These are phyloP conservation scores for Cotoneaster glaucophyllus DNA, from an alignment of 306 rosid species.

Conservation along the genomic window DNA sequence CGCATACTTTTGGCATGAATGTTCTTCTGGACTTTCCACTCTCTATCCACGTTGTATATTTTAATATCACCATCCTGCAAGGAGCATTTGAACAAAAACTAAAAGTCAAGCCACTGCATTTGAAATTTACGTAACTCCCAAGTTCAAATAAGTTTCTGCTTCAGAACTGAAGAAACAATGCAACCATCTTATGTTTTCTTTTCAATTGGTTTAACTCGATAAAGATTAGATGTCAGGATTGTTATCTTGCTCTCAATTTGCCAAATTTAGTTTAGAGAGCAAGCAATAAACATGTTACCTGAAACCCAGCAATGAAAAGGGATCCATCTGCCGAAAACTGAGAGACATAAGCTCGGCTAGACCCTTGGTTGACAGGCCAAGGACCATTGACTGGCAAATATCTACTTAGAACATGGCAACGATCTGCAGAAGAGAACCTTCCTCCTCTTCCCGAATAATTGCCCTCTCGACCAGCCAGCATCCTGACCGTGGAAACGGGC, in stretches of 20 bases:
- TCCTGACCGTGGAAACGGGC: conserved; percentile 76
- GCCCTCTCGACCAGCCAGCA: conserved; percentile 86
- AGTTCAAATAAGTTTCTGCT: not conserved
- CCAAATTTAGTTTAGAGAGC: not conserved
- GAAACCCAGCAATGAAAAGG: conserved; percentile 80
- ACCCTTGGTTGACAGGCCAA: conserved; percentile 64
- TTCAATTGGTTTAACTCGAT: not conserved
- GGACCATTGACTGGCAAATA: conserved; percentile 92
- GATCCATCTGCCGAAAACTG: conserved; percentile 95
- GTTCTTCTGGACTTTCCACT: conserved; percentile 81
- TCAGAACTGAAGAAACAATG: not conserved
- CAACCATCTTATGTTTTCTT: not conserved
- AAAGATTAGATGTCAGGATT: not conserved
- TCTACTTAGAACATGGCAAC: conserved; percentile 82
- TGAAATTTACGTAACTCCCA: not conserved
- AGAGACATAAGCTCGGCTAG: conserved; percentile 77
- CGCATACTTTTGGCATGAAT: conserved; percentile 68
- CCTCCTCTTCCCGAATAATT: conserved; percentile 83
- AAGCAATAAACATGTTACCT: conserved; percentile 40
- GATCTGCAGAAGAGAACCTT: conserved; percentile 81
- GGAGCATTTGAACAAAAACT: not conserved
- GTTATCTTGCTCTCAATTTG: not conserved
- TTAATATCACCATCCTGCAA: conserved; percentile 76
- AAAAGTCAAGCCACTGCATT: not conserved
- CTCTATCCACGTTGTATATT: conserved; percentile 73